Conservation (phyloP, 1,139 yeast species). For the Kodamaea plutei region DNA sequence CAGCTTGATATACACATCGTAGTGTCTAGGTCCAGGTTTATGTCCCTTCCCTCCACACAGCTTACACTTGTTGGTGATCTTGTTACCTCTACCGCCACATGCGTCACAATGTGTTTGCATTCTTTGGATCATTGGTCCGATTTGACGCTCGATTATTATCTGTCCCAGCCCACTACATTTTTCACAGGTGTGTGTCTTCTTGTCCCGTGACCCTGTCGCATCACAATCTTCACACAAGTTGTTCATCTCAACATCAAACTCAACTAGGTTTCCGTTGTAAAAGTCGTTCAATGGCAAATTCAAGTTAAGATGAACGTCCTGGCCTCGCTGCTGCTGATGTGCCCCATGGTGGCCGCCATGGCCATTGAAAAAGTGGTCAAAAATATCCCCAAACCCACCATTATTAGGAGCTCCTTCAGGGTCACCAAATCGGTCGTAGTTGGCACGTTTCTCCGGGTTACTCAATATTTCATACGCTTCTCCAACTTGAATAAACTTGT, state of each 20-base stretch:
- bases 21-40: constrained; percentile 50
- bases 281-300: constrained; percentile 60
- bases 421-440: constrained; percentile 79
- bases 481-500: constrained; percentile 83
- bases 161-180: constrained; percentile 77
- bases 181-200: constrained; percentile 57
- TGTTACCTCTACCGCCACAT: constrained; percentile 76
- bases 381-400: constrained; percentile 55
- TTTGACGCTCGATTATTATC: constrained; percentile 60
- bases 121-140: constrained; percentile 89
- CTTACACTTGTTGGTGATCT: constrained; percentile 59
- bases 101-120: constrained; percentile 73
- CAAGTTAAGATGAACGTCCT: constrained; percentile 55
- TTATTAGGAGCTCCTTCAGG: constrained; percentile 55
- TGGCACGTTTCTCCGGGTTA: constrained; percentile 65
- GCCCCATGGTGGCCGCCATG: constrained; percentile 46
- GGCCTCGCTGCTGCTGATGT: constrained; percentile 49
- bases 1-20: constrained; percentile 60
- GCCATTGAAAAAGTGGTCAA: constrained; percentile 66
- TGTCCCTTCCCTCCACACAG: constrained; percentile 72
- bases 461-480: constrained; percentile 89
- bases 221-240: constrained; percentile 72
- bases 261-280: constrained; percentile 61
- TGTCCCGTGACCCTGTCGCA: constrained; percentile 85
- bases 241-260: constrained; percentile 64